Conservation (phyloP, 2,329 filamentous ascomycete species). For the Aplosporella prunicola region DNA sequence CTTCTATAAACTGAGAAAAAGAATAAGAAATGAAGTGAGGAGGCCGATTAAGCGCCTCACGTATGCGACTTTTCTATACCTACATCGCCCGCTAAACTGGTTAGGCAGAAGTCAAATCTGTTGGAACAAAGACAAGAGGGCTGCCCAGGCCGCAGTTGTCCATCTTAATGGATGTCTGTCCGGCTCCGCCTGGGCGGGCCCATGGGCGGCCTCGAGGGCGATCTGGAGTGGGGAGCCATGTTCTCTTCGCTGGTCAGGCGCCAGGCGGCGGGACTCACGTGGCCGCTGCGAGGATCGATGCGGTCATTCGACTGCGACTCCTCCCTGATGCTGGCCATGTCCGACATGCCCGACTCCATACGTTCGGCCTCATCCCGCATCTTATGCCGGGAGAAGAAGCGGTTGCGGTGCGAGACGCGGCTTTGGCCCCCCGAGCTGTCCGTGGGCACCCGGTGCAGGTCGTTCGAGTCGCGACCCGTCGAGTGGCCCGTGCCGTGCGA, state of each 20-base stretch:
- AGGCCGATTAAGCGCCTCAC: no score
- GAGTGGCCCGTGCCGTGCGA: constrained; percentile 27
- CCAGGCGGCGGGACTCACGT: constrained; percentile 23
- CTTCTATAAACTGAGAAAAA: no score
- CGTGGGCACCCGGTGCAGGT: constrained; percentile 26
- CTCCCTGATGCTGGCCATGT: no score
- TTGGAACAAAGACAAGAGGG: no score
- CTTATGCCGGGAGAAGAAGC: constrained; percentile 48
- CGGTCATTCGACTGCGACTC: constrained; percentile 20
- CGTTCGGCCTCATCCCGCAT: constrained; percentile 19
- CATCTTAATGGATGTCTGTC: constrained; percentile 23
- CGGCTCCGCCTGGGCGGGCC: constrained; percentile 16
- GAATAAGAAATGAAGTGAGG: no score
- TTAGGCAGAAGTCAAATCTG: no score
- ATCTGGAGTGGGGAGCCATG: not conserved
- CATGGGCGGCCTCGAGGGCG: not conserved
- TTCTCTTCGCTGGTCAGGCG: constrained; percentile 9
- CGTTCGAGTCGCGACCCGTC: constrained; percentile 20
- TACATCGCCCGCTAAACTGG: no score
- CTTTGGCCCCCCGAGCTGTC: constrained; percentile 24
- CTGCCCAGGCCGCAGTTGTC: no score
- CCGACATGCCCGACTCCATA: constrained; percentile 28
- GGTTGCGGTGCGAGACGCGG: constrained; percentile 44
- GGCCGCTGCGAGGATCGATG: constrained; percentile 26
- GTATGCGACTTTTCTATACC: no score